Conservation (phyloP, 371 early-diverging fungal species). For the Apophysomyces trapeziformis region DNA sequence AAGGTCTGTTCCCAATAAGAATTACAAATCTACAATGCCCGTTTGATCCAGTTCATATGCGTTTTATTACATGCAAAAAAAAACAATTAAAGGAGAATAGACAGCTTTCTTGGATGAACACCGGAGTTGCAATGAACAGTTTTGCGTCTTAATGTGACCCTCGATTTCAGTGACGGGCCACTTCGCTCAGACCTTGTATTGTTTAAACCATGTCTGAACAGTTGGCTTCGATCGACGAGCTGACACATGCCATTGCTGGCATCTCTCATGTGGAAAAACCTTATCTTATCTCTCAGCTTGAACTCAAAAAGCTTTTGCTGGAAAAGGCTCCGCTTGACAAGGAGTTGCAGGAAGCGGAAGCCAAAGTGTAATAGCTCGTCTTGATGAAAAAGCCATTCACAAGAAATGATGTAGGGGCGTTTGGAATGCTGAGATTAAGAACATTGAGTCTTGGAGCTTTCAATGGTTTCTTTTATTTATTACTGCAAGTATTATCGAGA, state of each 20-base stretch:
- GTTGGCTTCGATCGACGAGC: slow-evolving; percentile 30
- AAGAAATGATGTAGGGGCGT: slow-evolving; percentile 20
- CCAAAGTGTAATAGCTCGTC: slow-evolving; percentile 41
- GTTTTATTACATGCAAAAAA: too few species aligned
- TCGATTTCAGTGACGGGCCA: slow-evolving; percentile 8
- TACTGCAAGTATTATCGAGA: slow-evolving; percentile 37
- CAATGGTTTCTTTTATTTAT: slow-evolving; percentile 39
- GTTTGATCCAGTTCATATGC: too few species aligned
- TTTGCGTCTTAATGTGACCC: slow-evolving; percentile 7
- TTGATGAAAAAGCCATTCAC: neutral
- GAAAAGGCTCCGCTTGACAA: slow-evolving; percentile 39
- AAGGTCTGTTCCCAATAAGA: too few species aligned
- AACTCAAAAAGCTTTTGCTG: slow-evolving; percentile 30
- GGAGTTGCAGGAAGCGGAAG: slow-evolving; percentile 33
- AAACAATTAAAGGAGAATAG: too few species aligned
- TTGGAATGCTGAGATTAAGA: slow-evolving; percentile 36
- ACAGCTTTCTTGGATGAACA: too few species aligned
- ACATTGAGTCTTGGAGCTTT: slow-evolving; percentile 41
- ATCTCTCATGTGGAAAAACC: slow-evolving; percentile 45
- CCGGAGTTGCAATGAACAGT: neutral
- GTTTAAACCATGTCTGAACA: slow-evolving; percentile 28
- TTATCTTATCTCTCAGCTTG: slow-evolving; percentile 30
- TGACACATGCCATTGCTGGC: slow-evolving; percentile 44
- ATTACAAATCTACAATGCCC: too few species aligned
- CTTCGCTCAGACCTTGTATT: slow-evolving; percentile 2